Evolutionary conservation across 208 protist genomes (phyloP), one percentile per base, ranked within the genome.

Genomic region (Crithidia thermophila): DNA sequence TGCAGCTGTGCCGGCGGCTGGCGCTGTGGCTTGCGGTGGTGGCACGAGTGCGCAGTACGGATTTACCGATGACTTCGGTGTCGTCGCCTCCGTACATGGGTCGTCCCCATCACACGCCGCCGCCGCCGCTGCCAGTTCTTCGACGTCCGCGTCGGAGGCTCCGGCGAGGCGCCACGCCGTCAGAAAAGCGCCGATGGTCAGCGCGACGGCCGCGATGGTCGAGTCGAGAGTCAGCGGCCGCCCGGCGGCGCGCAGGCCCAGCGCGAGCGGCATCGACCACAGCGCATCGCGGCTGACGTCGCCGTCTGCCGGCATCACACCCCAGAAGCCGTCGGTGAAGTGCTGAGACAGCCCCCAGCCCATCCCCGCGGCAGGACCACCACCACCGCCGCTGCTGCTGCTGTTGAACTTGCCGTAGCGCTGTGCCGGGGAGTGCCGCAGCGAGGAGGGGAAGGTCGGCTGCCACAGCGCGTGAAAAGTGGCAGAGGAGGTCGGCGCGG

Each of bases 141-240:
- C 10, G 43, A 37, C 53, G 45, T 66, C 43, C 31, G 16, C 55
- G 52, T 64, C 5, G 20, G 45, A 43, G 28, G 20, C 9, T 2
- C 79, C 74, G 1, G 60, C 65, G 2, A 67, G 18, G 25, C 79
- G 84, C 77, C 84, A 76, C 21, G 88, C 84, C 63, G 75, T 71
- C 20, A 94, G 55, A 49, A 91, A 94, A 0, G 88, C 84, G 13
- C 88, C 88, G 11, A 94, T 57, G 4, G 77, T 79, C 11, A 92
- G 75, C 30, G 80, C 77, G 33, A 75, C 77, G 20, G 82, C 81
- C n/a, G 79, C 68, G n/a, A 86, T 50, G 21, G 60, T 64, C 31
- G 70, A 67, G 42, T 87, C 77, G 21, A 57, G 25, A 20, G 53
- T 64, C 33, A 31, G 62, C 27, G 79, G 69, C 21, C 37, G 68